Percentiles rank a stretch among this genome's conserved stretches.
Conservation (phyloP, 768 basidiomycete species). For the Podaxis pistillaris region DNA sequence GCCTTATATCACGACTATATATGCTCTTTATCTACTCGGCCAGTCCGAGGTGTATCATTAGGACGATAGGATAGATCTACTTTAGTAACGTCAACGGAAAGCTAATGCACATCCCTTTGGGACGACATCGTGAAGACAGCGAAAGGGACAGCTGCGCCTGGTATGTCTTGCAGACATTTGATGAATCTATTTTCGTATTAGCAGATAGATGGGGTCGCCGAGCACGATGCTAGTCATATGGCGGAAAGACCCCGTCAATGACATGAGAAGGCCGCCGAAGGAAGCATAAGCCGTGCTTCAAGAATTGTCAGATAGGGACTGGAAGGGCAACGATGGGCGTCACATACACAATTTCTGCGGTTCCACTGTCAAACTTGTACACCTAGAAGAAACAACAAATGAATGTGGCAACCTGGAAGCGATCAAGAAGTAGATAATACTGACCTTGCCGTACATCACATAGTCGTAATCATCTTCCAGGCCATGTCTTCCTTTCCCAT, state of each 20-base stretch:
- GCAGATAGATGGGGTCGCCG: conserved; percentile 88
- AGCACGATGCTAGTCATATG: conserved; percentile 91
- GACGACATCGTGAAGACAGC: conserved; percentile 16
- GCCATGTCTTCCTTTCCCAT: conserved; percentile 75
- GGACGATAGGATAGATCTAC: conserved; percentile 6
- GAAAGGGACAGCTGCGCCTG: not conserved
- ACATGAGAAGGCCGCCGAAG: conserved; percentile 94
- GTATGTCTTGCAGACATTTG: not conserved
- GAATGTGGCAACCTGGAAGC: not conserved
- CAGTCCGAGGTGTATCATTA: conserved; percentile 11
- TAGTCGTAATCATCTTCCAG: conserved; percentile 97
- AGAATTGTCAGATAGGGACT: conserved; percentile 15
- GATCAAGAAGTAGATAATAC: conserved; percentile 17
- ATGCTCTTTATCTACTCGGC: not conserved
- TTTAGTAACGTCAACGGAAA: conserved; percentile 1
- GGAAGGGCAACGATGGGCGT: not conserved
- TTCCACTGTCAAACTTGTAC: conserved; percentile 93
- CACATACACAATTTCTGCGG: conserved; percentile 81
- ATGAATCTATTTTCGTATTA: conserved; percentile 66
- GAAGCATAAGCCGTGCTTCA: conserved; percentile 91
- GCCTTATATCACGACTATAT: not conserved
- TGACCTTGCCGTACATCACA: conserved; percentile 98
- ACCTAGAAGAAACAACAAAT: conserved; percentile 49
- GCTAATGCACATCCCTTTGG: not conserved
- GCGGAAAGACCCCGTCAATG: conserved; percentile 87